Percentiles rank a stretch among this genome's conserved stretches.
These are phyloP conservation scores for Backusella parvicylindrica DNA, from an alignment of 192 early-diverging fungal species.

Conservation along the genomic window DNA sequence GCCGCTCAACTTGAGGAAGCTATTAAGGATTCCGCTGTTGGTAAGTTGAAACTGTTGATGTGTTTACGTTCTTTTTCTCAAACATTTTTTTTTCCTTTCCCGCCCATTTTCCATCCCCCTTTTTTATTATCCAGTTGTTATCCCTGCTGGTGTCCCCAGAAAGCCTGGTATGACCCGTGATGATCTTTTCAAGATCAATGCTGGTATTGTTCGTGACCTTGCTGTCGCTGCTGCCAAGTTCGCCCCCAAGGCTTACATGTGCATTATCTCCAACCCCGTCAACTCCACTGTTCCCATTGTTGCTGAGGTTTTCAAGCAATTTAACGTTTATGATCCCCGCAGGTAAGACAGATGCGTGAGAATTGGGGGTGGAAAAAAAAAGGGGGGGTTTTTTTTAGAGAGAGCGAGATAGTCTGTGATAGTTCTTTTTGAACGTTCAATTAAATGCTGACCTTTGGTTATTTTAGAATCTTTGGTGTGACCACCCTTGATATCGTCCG, in stretches of 20 bases:
- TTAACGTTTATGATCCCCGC: conserved; percentile 74
- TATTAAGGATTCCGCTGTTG: conserved; percentile 51
- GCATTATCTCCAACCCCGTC: conserved; percentile 95
- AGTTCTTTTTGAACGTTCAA: background rate
- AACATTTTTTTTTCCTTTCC: background rate
- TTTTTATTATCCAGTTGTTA: conserved; percentile 62
- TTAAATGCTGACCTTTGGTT: conserved; percentile 1
- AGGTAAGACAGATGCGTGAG: conserved; percentile 7
- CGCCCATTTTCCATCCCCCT: too few relatives aligned
- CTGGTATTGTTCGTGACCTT: conserved; percentile 79
- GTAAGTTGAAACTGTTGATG: conserved; percentile 8
- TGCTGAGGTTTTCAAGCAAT: conserved; percentile 86
- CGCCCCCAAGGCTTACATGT: conserved; percentile 40
- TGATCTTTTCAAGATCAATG: conserved; percentile 98
- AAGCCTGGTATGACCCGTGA: conserved; percentile 99
- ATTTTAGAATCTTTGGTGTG: conserved; percentile 85
- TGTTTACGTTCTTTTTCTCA: background rate
- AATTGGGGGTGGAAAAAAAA: conserved; percentile 5
- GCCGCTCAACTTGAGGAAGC: conserved; percentile 63
- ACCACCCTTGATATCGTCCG: conserved; percentile 97
- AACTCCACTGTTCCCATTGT: conserved; percentile 97
- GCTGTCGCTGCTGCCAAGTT: conserved; percentile 73
- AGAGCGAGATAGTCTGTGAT: too few relatives aligned
- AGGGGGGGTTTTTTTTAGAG: background rate
- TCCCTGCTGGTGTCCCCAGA: conserved; percentile 97